A percentile compares a stretch with the other conserved stretches of the same genome.
phyloP scores from a whole-genome alignment of 164 flowering plant genomes.

The Brasenia schreberi region DNA sequence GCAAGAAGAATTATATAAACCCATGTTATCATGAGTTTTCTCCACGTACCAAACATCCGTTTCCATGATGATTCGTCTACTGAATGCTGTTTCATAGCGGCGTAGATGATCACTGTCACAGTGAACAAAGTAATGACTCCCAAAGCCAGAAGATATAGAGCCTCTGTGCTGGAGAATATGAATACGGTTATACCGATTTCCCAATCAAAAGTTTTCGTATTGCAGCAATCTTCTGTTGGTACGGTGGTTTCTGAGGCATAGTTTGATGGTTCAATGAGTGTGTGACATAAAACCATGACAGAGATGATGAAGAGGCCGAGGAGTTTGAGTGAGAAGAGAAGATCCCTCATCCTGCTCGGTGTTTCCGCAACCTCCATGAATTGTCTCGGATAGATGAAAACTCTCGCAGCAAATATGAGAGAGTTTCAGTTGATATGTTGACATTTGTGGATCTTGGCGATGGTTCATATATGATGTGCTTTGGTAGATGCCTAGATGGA shows the following conservation, averaged over 20 bases:
- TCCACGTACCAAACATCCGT: neutral
- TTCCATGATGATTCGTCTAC: neutral
- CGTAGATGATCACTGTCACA: neutral
- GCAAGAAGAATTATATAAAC: neutral
- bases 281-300: neutral
- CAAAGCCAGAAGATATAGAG: neutral
- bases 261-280: neutral
- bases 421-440: too few species aligned
- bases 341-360: neutral
- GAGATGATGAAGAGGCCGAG: neutral
- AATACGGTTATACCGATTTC: neutral
- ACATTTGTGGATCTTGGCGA: too few species aligned
- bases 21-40: neutral
- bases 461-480: too few species aligned
- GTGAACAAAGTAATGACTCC: neutral
- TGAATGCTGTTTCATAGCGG: neutral
- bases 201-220: too few species aligned
- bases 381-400: neutral
- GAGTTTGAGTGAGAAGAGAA: neutral
- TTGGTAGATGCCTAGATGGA: too few species aligned
- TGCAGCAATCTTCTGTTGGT: too few species aligned
- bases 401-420: neutral
- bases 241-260: too few species aligned
- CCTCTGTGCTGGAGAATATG: neutral
- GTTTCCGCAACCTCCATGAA: neutral